Percentiles rank a stretch among this genome's conserved stretches.
These are phyloP conservation scores for Pythium grandisporangium DNA, from an alignment of 352 stramenopile species.

Conservation along the genomic window DNA sequence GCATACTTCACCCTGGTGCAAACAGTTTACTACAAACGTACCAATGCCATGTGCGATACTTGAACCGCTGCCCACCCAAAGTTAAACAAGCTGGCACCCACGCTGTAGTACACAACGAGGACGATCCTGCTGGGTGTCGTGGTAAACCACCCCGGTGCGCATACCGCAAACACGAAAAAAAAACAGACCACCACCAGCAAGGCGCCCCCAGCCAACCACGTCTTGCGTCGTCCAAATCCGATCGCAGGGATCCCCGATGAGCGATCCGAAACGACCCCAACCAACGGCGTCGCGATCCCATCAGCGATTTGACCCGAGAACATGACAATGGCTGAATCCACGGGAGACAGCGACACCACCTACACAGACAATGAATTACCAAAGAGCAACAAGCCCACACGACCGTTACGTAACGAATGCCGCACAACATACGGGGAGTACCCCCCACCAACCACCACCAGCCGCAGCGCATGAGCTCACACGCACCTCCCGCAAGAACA, in stretches of 20 bases:
- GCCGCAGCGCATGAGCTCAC: too few species aligned
- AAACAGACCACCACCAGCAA: slow-evolving; percentile 77
- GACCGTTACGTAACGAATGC: too few species aligned
- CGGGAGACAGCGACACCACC: slow-evolving; percentile 47
- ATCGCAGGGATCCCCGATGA: slow-evolving; percentile 53
- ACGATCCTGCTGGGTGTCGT: slow-evolving; percentile 37
- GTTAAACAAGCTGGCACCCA: slow-evolving; percentile 76
- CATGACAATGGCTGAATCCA: slow-evolving; percentile 81
- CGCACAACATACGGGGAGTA: too few species aligned
- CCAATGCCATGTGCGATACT: slow-evolving; percentile 83
- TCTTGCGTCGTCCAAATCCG: slow-evolving; percentile 65
- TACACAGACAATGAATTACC: too few species aligned
- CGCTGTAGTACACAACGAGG: slow-evolving; percentile 69
- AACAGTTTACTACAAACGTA: slow-evolving; percentile 7
- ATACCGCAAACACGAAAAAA: slow-evolving; percentile 75
- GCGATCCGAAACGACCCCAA: slow-evolving; percentile 66
- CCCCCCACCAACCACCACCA: too few species aligned
- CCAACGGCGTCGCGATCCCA: slow-evolving; percentile 65
- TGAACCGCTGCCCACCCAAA: slow-evolving; percentile 77
- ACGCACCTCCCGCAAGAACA: slow-evolving; percentile 54
- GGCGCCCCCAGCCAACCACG: slow-evolving; percentile 58
- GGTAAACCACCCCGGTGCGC: slow-evolving; percentile 47
- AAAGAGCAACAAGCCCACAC: slow-evolving; percentile 2
- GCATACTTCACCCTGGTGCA: background rate
- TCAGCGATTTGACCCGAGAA: slow-evolving; percentile 81